These are phyloP conservation scores for Rutstroemia sp. DNA, from an alignment of 2,329 filamentous ascomycete species.

Conservation along the genomic window DNA sequence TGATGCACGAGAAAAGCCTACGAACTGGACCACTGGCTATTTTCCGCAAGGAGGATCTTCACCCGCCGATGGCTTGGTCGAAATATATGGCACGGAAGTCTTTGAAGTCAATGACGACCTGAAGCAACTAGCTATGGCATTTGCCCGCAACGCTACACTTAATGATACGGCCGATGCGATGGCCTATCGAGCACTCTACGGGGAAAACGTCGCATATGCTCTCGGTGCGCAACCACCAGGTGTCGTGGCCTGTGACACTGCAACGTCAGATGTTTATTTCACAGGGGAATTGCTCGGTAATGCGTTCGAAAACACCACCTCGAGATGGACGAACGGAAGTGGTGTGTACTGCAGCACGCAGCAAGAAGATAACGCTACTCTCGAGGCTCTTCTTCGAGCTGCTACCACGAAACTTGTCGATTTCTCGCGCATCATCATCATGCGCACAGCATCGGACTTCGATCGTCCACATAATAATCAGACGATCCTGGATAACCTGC, in stretches of 20 bases:
- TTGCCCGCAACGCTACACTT: slow-evolving; percentile 44
- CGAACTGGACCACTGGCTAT: slow-evolving; percentile 59
- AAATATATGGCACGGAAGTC: slow-evolving; percentile 59
- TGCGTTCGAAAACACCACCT: slow-evolving; percentile 56
- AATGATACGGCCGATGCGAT: slow-evolving; percentile 40
- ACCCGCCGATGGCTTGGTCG: slow-evolving; percentile 46
- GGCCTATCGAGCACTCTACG: slow-evolving; percentile 47
- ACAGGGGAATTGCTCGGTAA: slow-evolving; percentile 50
- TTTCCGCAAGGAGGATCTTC: slow-evolving; percentile 50
- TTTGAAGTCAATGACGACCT: slow-evolving; percentile 55
- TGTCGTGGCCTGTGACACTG: slow-evolving; percentile 53
- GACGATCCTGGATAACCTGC: slow-evolving; percentile 49
- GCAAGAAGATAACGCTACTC: slow-evolving; percentile 62
- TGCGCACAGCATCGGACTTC: slow-evolving; percentile 62
- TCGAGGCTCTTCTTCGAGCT: slow-evolving; percentile 55
- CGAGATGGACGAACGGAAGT: slow-evolving; percentile 56
- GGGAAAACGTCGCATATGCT: neutral
- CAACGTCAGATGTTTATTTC: slow-evolving; percentile 67
- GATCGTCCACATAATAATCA: slow-evolving; percentile 55
- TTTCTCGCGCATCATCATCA: slow-evolving; percentile 56
- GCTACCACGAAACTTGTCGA: slow-evolving; percentile 50
- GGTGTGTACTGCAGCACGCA: slow-evolving; percentile 61
- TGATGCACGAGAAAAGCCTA: slow-evolving; percentile 58
- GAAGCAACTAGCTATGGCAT: slow-evolving; percentile 37
- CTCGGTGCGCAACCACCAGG: neutral